Evolutionary conservation across 1,139 yeast species (phyloP), one percentile per base, ranked within the genome.

Genomic region (Scheffersomyces cryptocercus): DNA sequence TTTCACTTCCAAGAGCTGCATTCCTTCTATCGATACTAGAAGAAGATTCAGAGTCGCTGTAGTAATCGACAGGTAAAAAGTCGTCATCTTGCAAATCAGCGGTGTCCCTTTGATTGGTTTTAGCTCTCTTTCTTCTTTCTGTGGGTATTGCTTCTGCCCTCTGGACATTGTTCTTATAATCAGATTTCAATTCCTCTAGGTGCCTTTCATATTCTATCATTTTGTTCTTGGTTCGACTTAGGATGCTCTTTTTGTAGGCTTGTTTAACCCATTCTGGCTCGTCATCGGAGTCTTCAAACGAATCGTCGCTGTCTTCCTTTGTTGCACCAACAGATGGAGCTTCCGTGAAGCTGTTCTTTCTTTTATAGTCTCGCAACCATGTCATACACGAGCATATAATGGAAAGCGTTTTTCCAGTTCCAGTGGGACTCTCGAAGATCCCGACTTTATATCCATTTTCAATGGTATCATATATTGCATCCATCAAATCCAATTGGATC

Each of bases 351-450:
- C 66, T 68, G 28, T 67, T 61, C 8, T 61, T 56, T 29, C 59
- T 61, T 56, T 84, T 85, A 51, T 79, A 70, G 34, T 82, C 77
- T 40, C 97, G 68, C 10, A 91, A 68, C 97, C 97, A 91, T 0
- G 95, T 81, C 81, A 91, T 77, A 0, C 95, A 72, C 0, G 96
- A 82, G 58, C 98, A 93, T 2, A 91, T 87, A 36, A 91, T 67
- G 1, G 97, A 88, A 7, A 91, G 68, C 0, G 97, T 90, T 64
- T 91, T 91, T 4, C 98, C 98, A 1, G 95, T 88, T 3, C 98
- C 99, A 0, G 99, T 91, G 0, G 99, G 98, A 50, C 95, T 85
- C 61, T 91, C 98, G 56, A 91, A 86, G 6, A 91, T 70, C 0
- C 96, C 97, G 2, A 91, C 70, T 58, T 85, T 88, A 59, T 75